Evolutionary conservation across 257 asterid genomes (phyloP), one percentile per base, ranked within the genome.

Genomic region (Petrea volubilis): DNA sequence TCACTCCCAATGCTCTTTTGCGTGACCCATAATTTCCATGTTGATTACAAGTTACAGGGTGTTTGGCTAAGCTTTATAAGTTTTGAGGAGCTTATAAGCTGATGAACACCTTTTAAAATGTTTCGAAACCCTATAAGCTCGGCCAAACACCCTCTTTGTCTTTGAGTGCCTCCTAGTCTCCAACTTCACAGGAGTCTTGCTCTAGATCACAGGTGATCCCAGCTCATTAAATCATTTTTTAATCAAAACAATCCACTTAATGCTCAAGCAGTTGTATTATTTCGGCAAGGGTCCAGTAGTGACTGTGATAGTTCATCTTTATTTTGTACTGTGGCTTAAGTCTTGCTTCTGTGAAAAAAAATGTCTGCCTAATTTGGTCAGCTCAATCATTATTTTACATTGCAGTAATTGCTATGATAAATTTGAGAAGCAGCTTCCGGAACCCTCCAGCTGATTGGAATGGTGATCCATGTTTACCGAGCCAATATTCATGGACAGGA

Each of bases 391-490:
- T 41, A 15, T 59, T 27, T 71, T 40, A 51, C 20, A 15, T 72
- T 86, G 85, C 86, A 95, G 99, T 92, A 73, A 81, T 87, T 75
- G 87, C 86, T 57, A 74, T 92, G 83, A 85, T 85, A 82, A 67
- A 72, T 56, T 67, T 95, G 77, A 88, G 83, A 78, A 67, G 52
- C 34, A 83, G 92, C 50, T 88, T 95, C 81, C 73, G 29, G 78
- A 85, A 85, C 81, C 86, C 95, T 75, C 99, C 97, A 0, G 68
- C 82, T 33, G 98, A 95, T 78, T 95, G 99, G 99, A 68, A 79
- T 21, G 98, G 99, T 36, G 99, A 95, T 81, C 99, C 99, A 0
- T 95, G 99, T 82, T 78, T 90, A 68, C 99, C 99, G 25, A 80
- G 75, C 46, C 80, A 64, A 67, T 90, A 88, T 82, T 51, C 86